Base-by-base conservation (phyloP, 2,329 filamentous ascomycete genomes). In the Epichloe bromicola region DNA sequence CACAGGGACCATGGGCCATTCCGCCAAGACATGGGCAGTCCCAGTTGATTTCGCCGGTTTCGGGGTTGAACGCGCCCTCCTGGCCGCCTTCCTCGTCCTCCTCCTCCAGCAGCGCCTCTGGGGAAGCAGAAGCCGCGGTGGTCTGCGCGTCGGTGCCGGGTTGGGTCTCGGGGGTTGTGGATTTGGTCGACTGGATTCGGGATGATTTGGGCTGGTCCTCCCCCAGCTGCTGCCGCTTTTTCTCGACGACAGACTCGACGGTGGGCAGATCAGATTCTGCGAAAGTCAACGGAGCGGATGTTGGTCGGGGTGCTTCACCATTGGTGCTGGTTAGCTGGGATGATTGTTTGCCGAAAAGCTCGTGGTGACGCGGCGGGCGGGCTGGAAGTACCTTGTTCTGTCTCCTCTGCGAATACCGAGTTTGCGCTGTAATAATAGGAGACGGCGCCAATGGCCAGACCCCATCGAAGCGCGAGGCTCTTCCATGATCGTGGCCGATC, bases 21-120 rank as follows among this genome's bases (percentile, higher is more conserved):
- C 93, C 93, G 46, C 93, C 93, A 36, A 98, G 74, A 67, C 93
- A 98, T 15, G 93, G 93, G 69, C 93, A 98, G 67, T 97, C 93
- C 93, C 93, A 98, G 76, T 98, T 98, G 71, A 98, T 98, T 77
- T 98, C 93, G 59, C 93, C 93, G 10, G 93, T 98, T 73, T 97
- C 93, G 3, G 90, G 89, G 69, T 98, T 95, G 74, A 97, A 98
- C 1, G 93, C 93, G 51, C 88, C 93, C 69, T 97, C 83, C 65
- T 91, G 83, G 55, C 73, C 79, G 5, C 88, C 89, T 67, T 96
- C 89, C 54, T 88, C 80, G 67, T 95, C 85, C 14, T 26, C 23
- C 23, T 6, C 5, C 23, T 26, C 26, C 1, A 10, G 26, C 7
- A 93, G 71, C 0, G 68, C 74, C 52, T 71, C 72, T 6, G 74